Percentiles rank a stretch among this genome's conserved stretches.
phyloP scores from a whole-genome alignment of 2,329 filamentous ascomycete genomes.

The Cladosporium sp. region DNA sequence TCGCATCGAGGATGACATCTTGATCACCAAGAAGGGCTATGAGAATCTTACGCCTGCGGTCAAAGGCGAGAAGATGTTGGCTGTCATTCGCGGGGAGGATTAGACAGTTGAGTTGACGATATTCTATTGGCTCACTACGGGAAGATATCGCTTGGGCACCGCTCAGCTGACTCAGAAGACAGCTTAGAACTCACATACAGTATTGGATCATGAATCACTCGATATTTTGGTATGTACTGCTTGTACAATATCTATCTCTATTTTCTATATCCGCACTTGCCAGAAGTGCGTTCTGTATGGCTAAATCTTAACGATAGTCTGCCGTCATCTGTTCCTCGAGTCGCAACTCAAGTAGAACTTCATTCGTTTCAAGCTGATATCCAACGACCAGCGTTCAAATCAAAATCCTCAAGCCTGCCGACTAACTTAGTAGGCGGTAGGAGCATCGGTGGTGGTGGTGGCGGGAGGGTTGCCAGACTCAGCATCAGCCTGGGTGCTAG shows the following conservation, averaged over 20 bases:
- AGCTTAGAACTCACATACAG: neutral
- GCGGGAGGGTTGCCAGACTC: constrained; percentile 17
- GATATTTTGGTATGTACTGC: neutral
- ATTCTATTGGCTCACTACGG: neutral
- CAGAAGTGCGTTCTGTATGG: neutral
- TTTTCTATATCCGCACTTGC: neutral
- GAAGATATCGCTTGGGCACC: neutral
- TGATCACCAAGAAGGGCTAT: constrained; percentile 74
- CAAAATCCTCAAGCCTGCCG: neutral
- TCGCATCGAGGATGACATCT: constrained; percentile 83
- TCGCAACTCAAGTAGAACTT: neutral
- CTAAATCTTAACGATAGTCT: neutral
- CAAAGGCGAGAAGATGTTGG: constrained; percentile 49
- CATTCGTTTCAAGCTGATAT: neutral
- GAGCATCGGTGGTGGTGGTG: neutral
- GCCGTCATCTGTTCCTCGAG: neutral
- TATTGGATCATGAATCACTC: neutral
- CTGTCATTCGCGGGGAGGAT: constrained; percentile 17
- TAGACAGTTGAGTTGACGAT: neutral
- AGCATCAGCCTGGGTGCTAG: constrained; percentile 18
- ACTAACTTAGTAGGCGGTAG: constrained; percentile 1
- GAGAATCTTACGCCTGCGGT: constrained; percentile 82
- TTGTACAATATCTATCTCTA: neutral
- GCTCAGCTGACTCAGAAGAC: neutral
- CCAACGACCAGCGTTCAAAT: neutral